Evolutionary conservation across 2,329 filamentous ascomycete genomes (phyloP).

Genomic region (Aspergillus aculeatinus): DNA sequence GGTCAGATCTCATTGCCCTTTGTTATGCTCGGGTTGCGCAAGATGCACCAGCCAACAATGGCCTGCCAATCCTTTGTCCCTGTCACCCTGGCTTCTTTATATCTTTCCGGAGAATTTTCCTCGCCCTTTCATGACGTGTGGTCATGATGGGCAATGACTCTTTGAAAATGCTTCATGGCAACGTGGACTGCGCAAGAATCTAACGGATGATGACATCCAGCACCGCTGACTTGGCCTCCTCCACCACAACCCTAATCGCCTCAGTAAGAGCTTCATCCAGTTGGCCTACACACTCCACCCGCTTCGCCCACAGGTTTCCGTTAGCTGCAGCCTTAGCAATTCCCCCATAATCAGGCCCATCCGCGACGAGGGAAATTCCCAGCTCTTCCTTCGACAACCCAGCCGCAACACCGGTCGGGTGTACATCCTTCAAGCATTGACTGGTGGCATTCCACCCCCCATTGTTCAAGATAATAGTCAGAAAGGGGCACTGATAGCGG

Average conservation of each 20-base stretch:
- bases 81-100: no score
- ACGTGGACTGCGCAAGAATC: no score
- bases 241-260: conserved; percentile 11
- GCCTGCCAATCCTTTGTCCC: no score
- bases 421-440: conserved; percentile 21
- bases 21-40: no score
- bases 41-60: no score
- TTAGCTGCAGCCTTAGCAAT: conserved; percentile 24
- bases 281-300: conserved; percentile 15
- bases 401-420: conserved; percentile 18
- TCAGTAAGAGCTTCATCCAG: conserved; percentile 18
- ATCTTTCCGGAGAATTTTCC: no score
- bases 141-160: no score
- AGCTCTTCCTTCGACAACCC: conserved; percentile 17
- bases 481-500: conserved; percentile 61
- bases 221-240: conserved; percentile 1
- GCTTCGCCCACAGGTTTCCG: conserved; percentile 21
- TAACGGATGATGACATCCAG: conserved; percentile 21
- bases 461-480: conserved; percentile 67
- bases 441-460: conserved; percentile 57
- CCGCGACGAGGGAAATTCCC: conserved; percentile 22
- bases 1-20: no score
- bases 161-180: no score
- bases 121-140: no score
- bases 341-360: conserved; percentile 22